Evolutionary conservation across 371 early-diverging fungal species (phyloP).

Genomic region (Rhizopus stolonifer): DNA sequence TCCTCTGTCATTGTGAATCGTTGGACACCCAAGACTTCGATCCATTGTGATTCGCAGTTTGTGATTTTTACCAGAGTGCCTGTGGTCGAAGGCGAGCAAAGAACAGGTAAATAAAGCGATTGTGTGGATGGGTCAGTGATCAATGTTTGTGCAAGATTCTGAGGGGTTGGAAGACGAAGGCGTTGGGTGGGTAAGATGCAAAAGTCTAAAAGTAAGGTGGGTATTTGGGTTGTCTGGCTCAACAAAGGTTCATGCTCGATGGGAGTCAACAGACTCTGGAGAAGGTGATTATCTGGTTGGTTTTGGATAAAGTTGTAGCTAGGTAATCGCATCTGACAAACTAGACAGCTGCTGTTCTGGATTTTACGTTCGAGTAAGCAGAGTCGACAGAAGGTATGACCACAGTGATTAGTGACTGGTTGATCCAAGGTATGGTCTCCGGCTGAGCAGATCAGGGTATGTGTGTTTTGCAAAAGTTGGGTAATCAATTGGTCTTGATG

Average conservation of each 20-base stretch:
- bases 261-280: neutral
- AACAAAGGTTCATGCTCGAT: neutral
- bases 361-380: slow-evolving; percentile 46
- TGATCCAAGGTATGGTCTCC: slow-evolving; percentile 53
- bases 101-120: too few relatives aligned
- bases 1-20: too few relatives aligned
- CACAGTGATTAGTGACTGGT: slow-evolving; percentile 69
- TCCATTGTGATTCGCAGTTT: too few relatives aligned
- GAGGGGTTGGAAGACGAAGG: slow-evolving; percentile 18
- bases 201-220: slow-evolving; percentile 11
- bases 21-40: too few relatives aligned
- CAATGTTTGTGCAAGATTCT: neutral
- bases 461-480: neutral
- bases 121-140: too few relatives aligned
- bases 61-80: too few relatives aligned
- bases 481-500: slow-evolving; percentile 1
- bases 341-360: slow-evolving; percentile 14
- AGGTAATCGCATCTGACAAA: slow-evolving; percentile 29
- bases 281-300: slow-evolving; percentile 15
- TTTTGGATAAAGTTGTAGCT: slow-evolving; percentile 25
- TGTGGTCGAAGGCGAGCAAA: too few relatives aligned
- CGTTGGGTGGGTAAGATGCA: slow-evolving; percentile 20
- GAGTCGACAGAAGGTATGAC: slow-evolving; percentile 67
- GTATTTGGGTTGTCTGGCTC: slow-evolving; percentile 1
- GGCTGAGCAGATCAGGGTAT: slow-evolving; percentile 44